Base-by-base conservation (phyloP, 495 filamentous ascomycete genomes). In the Apodospora peruviana region DNA sequence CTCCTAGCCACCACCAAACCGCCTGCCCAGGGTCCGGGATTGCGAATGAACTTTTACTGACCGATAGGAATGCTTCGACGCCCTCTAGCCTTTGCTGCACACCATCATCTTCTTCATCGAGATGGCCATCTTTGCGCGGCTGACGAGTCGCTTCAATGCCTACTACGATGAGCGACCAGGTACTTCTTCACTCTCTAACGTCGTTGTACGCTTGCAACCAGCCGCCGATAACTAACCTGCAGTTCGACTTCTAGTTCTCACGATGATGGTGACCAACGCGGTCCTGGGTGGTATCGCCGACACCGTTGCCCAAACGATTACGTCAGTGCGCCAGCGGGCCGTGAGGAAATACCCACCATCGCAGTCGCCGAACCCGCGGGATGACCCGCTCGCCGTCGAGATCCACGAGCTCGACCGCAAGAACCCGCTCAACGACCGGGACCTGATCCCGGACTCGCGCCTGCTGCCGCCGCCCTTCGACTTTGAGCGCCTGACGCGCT, bases 181-280 rank as follows among this genome's bases (percentile, higher is more conserved):
- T 91, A 75, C 50, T 73, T 58, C 40, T 23, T 27, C 19, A 9
- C 20, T 8, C 21, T 29, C 10, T 12, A n/a, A 8, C 34, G 25
- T 10, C n/a, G 0, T n/a, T 19, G 22, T 3, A 22, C 32, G 23
- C n/a, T n/a, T n/a, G n/a, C n/a, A n/a, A n/a, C n/a, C n/a, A n/a
- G n/a, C n/a, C n/a, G n/a, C n/a, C n/a, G n/a, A n/a, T 19, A 37
- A 14, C 24, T 12, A 10, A 19, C 0, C 27, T 20, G 16, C 24
- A 36, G 11, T 36, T 25, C 45, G 43, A 5, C 51, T 19, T 47
- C 57, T 68, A 87, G 88, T 98, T 32, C 76, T 98, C 52, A 98
- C 93, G 36, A 98, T 91, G 66, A 98, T 97, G 93, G 86, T 96
- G 52, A 91, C 89, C 56, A 98, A 98, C 69, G 86, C 93, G 48